These are phyloP conservation scores for Hondaea fermentalgiana DNA, from an alignment of 108 stramenopile genomes.

Conservation along the genomic window DNA sequence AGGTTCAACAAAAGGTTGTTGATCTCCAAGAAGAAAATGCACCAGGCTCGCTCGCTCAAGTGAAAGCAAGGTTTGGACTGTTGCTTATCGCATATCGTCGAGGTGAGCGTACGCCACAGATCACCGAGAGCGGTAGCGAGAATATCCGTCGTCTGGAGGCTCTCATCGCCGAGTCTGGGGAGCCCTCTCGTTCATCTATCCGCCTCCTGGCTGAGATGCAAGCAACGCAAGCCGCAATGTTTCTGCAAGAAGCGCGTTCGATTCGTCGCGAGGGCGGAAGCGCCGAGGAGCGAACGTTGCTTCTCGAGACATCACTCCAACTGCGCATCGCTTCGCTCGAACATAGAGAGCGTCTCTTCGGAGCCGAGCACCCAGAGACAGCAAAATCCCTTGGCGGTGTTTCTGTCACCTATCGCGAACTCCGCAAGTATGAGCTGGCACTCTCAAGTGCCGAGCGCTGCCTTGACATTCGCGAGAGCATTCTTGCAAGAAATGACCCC, in stretches of 20 bases:
- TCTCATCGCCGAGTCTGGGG: not conserved
- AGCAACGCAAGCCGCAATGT: not conserved
- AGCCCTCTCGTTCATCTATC: not conserved
- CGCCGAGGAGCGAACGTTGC: not conserved
- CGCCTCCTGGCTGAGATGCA: not conserved
- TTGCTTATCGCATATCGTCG: not conserved
- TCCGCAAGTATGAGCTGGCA: not conserved
- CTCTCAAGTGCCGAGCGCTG: not conserved
- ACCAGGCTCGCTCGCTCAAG: not conserved
- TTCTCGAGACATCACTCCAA: not conserved
- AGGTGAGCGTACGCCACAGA: not conserved
- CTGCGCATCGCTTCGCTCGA: not conserved
- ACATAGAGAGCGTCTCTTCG: not conserved
- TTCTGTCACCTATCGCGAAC: not conserved
- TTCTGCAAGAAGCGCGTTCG: not conserved
- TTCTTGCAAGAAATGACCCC: not conserved
- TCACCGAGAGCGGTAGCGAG: not conserved
- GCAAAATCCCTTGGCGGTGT: not conserved
- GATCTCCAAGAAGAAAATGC: not conserved
- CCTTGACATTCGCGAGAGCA: not conserved
- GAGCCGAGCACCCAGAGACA: not conserved
- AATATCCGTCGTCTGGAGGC: not conserved
- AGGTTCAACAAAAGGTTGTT: not conserved
- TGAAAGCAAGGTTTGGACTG: not conserved
- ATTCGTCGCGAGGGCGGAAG: not conserved